phyloP scores from a whole-genome alignment of 2,329 filamentous ascomycete genomes.

The Clarireedia homoeocarpa region DNA sequence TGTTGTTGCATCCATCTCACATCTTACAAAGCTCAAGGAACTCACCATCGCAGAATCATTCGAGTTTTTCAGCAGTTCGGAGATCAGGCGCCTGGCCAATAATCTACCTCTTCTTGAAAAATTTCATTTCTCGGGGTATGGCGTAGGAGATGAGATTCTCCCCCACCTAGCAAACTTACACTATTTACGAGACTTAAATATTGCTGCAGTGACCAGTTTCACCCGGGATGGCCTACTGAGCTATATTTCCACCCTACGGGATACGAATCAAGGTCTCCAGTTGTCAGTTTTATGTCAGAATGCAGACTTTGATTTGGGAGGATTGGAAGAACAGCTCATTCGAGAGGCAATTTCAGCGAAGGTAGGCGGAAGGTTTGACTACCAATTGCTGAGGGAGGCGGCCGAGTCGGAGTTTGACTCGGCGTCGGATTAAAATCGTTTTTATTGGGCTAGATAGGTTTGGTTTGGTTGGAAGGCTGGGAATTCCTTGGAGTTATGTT shows the following conservation, averaged over 20 bases:
- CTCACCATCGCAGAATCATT: slow-evolving; percentile 45
- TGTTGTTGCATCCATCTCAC: slow-evolving; percentile 43
- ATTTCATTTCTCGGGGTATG: slow-evolving; percentile 47
- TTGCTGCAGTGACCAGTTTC: slow-evolving; percentile 49
- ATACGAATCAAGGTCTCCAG: slow-evolving; percentile 27
- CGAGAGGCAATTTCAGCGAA: slow-evolving; percentile 22
- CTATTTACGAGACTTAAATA: slow-evolving; percentile 43
- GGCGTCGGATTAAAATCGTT: slow-evolving; percentile 22
- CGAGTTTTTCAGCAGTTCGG: slow-evolving; percentile 41
- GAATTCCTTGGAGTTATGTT: not conserved
- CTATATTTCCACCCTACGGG: slow-evolving; percentile 34
- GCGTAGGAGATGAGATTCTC: slow-evolving; percentile 42
- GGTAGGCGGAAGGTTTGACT: slow-evolving; percentile 31
- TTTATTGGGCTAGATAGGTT: not conserved
- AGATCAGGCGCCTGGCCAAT: slow-evolving; percentile 40
- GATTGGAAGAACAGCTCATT: slow-evolving; percentile 23
- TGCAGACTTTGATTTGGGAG: slow-evolving; percentile 22
- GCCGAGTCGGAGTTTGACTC: slow-evolving; percentile 25
- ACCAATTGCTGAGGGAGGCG: slow-evolving; percentile 24
- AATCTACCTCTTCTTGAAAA: slow-evolving; percentile 41
- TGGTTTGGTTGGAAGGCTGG: not conserved
- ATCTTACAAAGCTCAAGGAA: slow-evolving; percentile 42
- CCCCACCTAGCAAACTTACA: slow-evolving; percentile 36
- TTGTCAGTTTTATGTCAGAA: slow-evolving; percentile 29
- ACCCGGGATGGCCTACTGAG: slow-evolving; percentile 40